phyloP scores from a whole-genome alignment of 441 rosid genomes.

The Aquilaria agallochum region DNA sequence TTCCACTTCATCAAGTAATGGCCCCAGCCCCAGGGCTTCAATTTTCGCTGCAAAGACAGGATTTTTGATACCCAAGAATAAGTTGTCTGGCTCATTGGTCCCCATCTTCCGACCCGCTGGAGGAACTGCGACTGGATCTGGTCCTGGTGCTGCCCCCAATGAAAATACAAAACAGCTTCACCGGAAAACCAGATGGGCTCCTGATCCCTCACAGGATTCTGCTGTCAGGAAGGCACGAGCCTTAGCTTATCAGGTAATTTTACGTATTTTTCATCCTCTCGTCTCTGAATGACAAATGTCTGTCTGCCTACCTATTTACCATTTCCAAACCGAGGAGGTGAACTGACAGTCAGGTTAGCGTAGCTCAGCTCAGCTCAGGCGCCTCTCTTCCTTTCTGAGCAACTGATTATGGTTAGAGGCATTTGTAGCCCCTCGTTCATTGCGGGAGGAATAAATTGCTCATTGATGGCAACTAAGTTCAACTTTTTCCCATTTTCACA shows the following conservation, averaged over 20 bases:
- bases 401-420: conserved; percentile 20
- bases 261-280: background rate
- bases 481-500: conserved; percentile 24
- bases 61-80: conserved; percentile 90
- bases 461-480: conserved; percentile 31
- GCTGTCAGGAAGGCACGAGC: conserved; percentile 54
- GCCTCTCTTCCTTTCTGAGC: background rate
- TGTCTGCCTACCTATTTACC: background rate
- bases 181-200: conserved; percentile 90
- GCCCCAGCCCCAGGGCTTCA: conserved; percentile 46
- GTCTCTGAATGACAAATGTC: background rate
- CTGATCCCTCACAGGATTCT: conserved; percentile 65
- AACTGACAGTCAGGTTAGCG: conserved; percentile 5
- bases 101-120: conserved; percentile 48
- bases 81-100: conserved; percentile 77
- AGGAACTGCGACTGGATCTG: conserved; percentile 34
- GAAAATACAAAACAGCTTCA: conserved; percentile 35
- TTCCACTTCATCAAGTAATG: conserved; percentile 25
- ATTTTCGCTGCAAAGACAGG: conserved; percentile 70
- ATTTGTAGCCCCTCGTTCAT: conserved; percentile 25
- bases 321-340: background rate
- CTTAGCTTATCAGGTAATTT: conserved; percentile 81
- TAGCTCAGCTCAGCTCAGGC: background rate
- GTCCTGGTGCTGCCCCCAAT: conserved; percentile 32
- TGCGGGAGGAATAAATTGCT: conserved; percentile 41